These are phyloP conservation scores for Adansonia rubrostipa DNA, from an alignment of 441 rosid species.

Conservation along the genomic window DNA sequence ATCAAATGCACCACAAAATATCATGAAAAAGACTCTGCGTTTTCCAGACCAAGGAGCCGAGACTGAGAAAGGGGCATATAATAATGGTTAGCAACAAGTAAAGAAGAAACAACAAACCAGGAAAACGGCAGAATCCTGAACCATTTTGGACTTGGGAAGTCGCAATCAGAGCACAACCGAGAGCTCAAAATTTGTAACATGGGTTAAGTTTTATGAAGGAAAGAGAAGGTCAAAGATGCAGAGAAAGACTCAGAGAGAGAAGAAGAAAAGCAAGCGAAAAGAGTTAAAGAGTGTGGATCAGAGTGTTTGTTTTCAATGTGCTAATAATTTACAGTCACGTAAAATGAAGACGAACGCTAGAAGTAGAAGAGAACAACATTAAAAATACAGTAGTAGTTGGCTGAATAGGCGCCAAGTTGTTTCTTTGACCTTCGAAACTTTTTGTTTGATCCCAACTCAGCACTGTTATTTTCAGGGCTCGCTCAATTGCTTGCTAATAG, in stretches of 20 bases:
- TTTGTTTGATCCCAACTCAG: background rate
- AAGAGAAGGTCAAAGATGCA: background rate
- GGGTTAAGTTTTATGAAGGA: constrained; percentile 9
- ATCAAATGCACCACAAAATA: constrained; percentile 1
- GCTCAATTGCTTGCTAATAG: no score
- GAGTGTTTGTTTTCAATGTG: background rate
- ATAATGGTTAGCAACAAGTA: background rate
- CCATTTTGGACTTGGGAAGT: constrained; percentile 15
- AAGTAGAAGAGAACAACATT: no score
- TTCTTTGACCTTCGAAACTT: background rate
- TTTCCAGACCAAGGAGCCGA: background rate
- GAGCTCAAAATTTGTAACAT: background rate
- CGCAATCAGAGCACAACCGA: background rate
- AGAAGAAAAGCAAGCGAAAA: background rate
- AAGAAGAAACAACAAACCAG: background rate
- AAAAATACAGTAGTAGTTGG: no score
- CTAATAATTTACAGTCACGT: constrained; percentile 8
- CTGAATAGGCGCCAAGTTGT: no score
- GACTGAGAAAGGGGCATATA: background rate
- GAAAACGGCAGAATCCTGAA: constrained; percentile 6
- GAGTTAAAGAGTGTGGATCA: background rate
- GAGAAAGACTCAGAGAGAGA: background rate
- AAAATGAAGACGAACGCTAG: background rate
- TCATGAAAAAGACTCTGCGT: constrained; percentile 1
- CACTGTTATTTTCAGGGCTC: no score